Base-by-base conservation (phyloP, 306 rosid genomes). In the Morella rubra region DNA sequence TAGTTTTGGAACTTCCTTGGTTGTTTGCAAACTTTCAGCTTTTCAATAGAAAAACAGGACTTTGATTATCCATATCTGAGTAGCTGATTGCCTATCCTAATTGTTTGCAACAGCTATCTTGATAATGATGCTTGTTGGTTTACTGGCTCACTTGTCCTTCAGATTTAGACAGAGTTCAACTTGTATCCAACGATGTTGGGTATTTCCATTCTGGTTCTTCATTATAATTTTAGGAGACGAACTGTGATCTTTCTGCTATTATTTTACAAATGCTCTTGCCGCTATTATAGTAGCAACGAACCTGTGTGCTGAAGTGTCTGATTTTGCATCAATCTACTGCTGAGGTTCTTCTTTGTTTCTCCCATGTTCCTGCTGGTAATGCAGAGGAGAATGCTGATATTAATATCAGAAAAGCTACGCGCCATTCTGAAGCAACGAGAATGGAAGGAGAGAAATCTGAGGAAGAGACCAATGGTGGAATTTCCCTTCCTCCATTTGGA, bases 401-500 rank as follows among this genome's bases (percentile, higher is more conserved):
- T 1, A 80, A 72, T 50, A 74, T 55, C 13, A 76, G 60, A 54
- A 73, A 84, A 42, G 81, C 61, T 8, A 24, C 14, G 16, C 61
- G 32, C n/a, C 69, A 75, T 73, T 77, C 68, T 5, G 56, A 4
- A 6, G n/a, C 19, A 12, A 77, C 70, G 79, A 73, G 44, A 72
- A 69, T 55, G 13, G 42, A 42, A 4, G 81, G 67, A 19, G 78
- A 71, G n/a, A 60, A 81, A 12, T 42, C 49, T 56, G 65, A 53
- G 72, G 61, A 76, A 44, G 81, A 40, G 24, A 41, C 53, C 7
- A 67, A 49, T 15, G 65, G 73, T 14, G 11, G 67, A 50, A 76
- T 85, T 24, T 74, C 81, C 24, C 84, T 92, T 37, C 71, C 81
- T 19, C 91, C 97, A 5, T 92, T 90, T 72, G 97, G 97, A 1